Evolutionary conservation across 208 protist species (phyloP).

Genomic region (Acanthamoeba royreba): DNA sequence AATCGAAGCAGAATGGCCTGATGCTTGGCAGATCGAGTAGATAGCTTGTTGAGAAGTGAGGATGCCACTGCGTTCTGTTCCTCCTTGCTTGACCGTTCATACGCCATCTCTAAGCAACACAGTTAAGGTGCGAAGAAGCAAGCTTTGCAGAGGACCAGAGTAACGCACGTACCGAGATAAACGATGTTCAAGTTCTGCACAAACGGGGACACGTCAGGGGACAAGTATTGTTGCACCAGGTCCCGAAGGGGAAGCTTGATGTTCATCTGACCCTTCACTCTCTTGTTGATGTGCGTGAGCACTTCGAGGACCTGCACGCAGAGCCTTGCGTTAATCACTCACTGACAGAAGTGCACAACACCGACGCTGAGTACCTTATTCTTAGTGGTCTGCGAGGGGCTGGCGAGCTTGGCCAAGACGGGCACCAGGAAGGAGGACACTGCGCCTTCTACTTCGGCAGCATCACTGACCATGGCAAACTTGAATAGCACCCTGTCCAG

Average conservation of each 20-base stretch:
- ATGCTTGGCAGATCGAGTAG: background rate
- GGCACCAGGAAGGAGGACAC: slow-evolving; percentile 48
- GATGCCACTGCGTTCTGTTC: background rate
- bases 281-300: slow-evolving; percentile 62
- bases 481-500: slow-evolving; percentile 44
- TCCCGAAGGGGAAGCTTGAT: slow-evolving; percentile 52
- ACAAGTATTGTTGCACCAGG: slow-evolving; percentile 48
- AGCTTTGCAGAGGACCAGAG: background rate
- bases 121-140: background rate
- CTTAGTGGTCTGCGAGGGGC: background rate
- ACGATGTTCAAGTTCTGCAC: slow-evolving; percentile 66
- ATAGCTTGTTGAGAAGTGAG: background rate
- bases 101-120: slow-evolving; percentile 7
- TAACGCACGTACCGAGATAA: slow-evolving; percentile 56
- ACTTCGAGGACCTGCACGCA: slow-evolving; percentile 60
- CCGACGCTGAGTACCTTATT: background rate
- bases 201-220: background rate
- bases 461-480: slow-evolving; percentile 12
- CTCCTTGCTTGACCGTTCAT: slow-evolving; percentile 10
- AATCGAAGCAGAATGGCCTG: slow-evolving; percentile 35
- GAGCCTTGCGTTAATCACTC: background rate
- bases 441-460: background rate
- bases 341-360: background rate
- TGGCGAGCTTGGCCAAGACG: slow-evolving; percentile 44
- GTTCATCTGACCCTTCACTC: slow-evolving; percentile 31